These are phyloP conservation scores for Macaranga tanarius DNA, from an alignment of 441 rosid species.

Conservation along the genomic window DNA sequence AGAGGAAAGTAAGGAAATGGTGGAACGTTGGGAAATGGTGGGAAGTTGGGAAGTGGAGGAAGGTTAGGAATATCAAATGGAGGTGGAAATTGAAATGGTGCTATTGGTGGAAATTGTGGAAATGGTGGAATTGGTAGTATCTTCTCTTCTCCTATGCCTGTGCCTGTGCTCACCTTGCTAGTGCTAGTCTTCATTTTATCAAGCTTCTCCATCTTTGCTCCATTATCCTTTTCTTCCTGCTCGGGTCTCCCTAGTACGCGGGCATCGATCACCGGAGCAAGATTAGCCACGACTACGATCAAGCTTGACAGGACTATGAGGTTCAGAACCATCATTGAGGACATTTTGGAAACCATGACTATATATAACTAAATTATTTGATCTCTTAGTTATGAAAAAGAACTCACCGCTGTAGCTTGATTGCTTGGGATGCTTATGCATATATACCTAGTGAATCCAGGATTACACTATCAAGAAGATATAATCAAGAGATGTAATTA, in stretches of 20 bases:
- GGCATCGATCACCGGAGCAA: background rate
- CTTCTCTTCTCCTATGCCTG: conserved; percentile 3
- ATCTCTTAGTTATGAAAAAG: background rate
- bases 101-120: background rate
- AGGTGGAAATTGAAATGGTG: conserved; percentile 17
- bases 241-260: conserved; percentile 2
- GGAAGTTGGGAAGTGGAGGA: conserved; percentile 21
- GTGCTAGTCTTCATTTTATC: background rate
- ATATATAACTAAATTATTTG: background rate
- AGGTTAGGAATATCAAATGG: conserved; percentile 3
- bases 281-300: background rate
- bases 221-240: conserved; percentile 8
- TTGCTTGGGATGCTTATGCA: background rate
- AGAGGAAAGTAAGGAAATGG: conserved; percentile 20
- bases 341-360: background rate
- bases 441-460: too few relatives aligned
- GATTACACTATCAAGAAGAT: background rate
- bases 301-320: conserved; percentile 1
- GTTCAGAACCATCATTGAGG: background rate
- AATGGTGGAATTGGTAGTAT: conserved; percentile 9
- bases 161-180: background rate
- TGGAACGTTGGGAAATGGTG: conserved; percentile 20
- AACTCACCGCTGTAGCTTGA: too few relatives aligned
- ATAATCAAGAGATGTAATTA: too few relatives aligned
- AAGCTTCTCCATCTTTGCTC: background rate